phyloP scores from a whole-genome alignment of 805 yeast genomes.

The Metschnikowia arizonensis region DNA sequence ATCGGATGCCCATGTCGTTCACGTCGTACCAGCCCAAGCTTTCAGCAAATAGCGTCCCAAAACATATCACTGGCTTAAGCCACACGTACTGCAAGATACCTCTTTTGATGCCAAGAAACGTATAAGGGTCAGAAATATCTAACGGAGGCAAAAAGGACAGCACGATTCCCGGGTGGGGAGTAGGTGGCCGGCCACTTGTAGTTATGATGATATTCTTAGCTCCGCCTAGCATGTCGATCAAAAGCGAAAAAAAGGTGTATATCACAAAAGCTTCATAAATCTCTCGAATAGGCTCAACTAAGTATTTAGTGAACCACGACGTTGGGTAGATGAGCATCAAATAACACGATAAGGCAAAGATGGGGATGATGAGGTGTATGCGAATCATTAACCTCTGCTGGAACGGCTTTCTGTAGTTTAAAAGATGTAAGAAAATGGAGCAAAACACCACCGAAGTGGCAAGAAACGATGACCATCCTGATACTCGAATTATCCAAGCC shows the following conservation, averaged over 20 bases:
- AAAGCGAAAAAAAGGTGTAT: conserved; percentile 81
- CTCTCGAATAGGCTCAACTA: conserved; percentile 75
- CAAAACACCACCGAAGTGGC: conserved; percentile 22
- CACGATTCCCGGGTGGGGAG: conserved; percentile 57
- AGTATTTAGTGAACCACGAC: conserved; percentile 36
- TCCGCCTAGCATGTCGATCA: conserved; percentile 86
- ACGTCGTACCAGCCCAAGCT: conserved; percentile 48
- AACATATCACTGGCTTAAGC: conserved; percentile 81
- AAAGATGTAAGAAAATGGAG: conserved; percentile 32
- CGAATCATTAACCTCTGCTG: conserved; percentile 84
- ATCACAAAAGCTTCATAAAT: conserved; percentile 95
- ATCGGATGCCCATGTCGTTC: conserved; percentile 43
- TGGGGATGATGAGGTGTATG: conserved; percentile 75
- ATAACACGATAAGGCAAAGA: conserved; percentile 72
- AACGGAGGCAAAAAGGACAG: conserved; percentile 50
- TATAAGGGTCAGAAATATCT: conserved; percentile 83
- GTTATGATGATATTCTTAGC: conserved; percentile 77
- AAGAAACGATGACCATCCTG: conserved; percentile 21
- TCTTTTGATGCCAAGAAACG: conserved; percentile 71
- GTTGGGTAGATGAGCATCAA: conserved; percentile 46
- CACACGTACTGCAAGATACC: conserved; percentile 92
- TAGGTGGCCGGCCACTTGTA: conserved; percentile 69
- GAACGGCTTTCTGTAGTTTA: conserved; percentile 80
- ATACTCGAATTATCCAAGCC: conserved; percentile 18
- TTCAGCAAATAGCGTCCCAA: conserved; percentile 47